Conservation (phyloP, 306 rosid species). For the Cucurbita argyrosperma region DNA sequence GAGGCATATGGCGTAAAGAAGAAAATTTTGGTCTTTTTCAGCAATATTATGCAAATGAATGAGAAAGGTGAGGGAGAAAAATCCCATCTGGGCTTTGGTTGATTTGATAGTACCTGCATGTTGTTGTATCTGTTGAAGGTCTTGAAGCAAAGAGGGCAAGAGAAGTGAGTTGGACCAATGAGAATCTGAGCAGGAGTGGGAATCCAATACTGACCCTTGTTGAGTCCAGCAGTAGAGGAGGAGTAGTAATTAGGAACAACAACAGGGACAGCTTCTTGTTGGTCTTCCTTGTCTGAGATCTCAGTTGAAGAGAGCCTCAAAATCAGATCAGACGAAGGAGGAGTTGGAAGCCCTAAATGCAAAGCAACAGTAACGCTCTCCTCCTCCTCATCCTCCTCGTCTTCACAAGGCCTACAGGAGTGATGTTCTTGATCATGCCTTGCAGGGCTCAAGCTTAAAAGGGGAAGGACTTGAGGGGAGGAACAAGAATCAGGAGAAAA, state of each 20-base stretch:
- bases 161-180: slow-evolving; percentile 86
- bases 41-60: background rate
- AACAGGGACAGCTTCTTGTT: background rate
- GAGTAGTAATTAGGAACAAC: background rate
- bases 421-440: background rate
- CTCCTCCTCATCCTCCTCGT: background rate
- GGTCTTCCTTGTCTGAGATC: slow-evolving; percentile 30
- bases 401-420: background rate
- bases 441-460: background rate
- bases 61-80: background rate
- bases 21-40: slow-evolving; percentile 17
- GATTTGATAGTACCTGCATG: slow-evolving; percentile 48
- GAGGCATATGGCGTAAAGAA: slow-evolving; percentile 12
- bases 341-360: slow-evolving; percentile 72
- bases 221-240: background rate
- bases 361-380: slow-evolving; percentile 47
- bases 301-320: slow-evolving; percentile 34
- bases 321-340: slow-evolving; percentile 32
- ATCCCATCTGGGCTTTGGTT: too few species aligned
- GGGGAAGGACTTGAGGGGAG: background rate
- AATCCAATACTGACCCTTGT: slow-evolving; percentile 55
- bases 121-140: slow-evolving; percentile 94
- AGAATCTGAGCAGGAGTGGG: slow-evolving; percentile 87
- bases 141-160: slow-evolving; percentile 93
- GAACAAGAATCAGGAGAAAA: background rate